Conservation (phyloP, 106 monocot species). For the Triglochin maritima region DNA sequence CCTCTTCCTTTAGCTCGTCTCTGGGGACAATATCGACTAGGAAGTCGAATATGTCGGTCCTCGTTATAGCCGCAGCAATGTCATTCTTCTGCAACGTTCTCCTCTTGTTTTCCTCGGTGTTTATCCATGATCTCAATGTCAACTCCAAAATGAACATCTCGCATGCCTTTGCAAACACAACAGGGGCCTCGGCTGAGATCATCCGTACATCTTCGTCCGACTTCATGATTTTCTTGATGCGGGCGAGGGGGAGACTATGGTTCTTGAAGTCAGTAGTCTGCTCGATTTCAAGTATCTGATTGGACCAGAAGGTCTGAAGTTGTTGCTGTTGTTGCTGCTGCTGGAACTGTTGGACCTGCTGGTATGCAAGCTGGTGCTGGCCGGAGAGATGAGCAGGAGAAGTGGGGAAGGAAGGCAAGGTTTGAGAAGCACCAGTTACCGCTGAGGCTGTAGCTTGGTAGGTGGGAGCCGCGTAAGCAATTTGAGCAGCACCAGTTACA, state of each 20-base stretch:
- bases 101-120: conserved; percentile 68
- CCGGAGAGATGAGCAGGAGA: conserved; percentile 17
- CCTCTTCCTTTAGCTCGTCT: conserved; percentile 61
- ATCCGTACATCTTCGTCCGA: conserved; percentile 60
- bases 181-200: conserved; percentile 53
- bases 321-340: conserved; percentile 47
- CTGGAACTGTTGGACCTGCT: conserved; percentile 52
- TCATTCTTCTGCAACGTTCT: conserved; percentile 75
- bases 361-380: conserved; percentile 43
- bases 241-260: conserved; percentile 48
- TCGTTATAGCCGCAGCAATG: conserved; percentile 49
- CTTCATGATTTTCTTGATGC: conserved; percentile 69
- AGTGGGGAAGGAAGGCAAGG: conserved; percentile 12
- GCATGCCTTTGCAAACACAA: conserved; percentile 51
- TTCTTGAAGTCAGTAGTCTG: conserved; percentile 45
- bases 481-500: conserved; percentile 1
- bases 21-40: conserved; percentile 66
- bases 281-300: conserved; percentile 38
- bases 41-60: conserved; percentile 74
- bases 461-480: conserved; percentile 24
- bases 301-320: conserved; percentile 46
- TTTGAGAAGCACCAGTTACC: conserved; percentile 9
- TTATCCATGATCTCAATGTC: conserved; percentile 56
- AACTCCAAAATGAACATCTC: conserved; percentile 72
- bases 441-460: conserved; percentile 4